phyloP scores from a whole-genome alignment of 805 yeast genomes.

The Ogataea methanolica region DNA sequence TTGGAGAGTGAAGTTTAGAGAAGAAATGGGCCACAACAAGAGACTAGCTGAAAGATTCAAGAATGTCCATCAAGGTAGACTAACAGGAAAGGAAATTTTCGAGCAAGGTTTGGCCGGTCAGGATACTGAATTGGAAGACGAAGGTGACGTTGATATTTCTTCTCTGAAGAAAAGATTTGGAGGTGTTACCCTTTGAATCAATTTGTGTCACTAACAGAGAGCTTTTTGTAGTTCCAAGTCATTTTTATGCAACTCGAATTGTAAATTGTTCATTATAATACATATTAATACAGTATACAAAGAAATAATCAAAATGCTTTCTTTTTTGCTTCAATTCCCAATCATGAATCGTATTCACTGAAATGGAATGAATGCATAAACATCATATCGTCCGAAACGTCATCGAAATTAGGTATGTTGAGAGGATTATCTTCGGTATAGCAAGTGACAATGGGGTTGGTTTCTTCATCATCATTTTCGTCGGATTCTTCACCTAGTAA shows the following conservation, averaged over 20 bases:
- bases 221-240: too few species aligned
- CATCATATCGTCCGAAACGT: constrained; percentile 21
- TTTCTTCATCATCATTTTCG: background rate
- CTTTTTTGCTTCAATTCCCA: background rate
- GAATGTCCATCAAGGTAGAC: constrained; percentile 64
- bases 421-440: constrained; percentile 15
- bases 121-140: constrained; percentile 50
- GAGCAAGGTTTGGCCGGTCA: constrained; percentile 83
- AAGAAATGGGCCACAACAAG: constrained; percentile 66
- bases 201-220: background rate
- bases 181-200: constrained; percentile 5
- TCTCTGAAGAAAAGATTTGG: constrained; percentile 12
- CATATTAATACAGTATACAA: too few species aligned
- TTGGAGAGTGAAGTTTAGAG: constrained; percentile 73
- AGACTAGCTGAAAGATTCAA: constrained; percentile 47
- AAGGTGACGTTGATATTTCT: constrained; percentile 14
- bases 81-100: constrained; percentile 86
- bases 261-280: too few species aligned
- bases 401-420: constrained; percentile 11
- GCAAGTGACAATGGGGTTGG: background rate
- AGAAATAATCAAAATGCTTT: background rate
- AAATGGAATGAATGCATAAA: constrained; percentile 13
- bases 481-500: background rate
- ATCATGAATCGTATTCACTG: background rate
- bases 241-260: too few species aligned